Base-by-base conservation (phyloP, 2,329 filamentous ascomycete species). In the Aspergillus japonicus region DNA sequence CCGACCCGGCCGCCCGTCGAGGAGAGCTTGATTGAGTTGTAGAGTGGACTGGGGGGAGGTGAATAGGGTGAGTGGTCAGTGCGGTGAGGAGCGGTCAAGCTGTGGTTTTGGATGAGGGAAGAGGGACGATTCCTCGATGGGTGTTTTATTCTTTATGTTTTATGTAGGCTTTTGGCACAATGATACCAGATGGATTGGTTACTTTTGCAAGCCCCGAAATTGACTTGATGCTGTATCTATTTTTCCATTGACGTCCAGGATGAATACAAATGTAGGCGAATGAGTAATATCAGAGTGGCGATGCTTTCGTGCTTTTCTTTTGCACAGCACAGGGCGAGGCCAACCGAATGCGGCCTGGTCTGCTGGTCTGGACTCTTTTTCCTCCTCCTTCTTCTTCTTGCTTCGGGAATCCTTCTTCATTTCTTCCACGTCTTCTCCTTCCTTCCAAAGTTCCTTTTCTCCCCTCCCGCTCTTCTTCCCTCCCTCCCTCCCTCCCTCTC, bases 1-100 rank as follows among this genome's bases (percentile, higher is more conserved):
- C 60, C 64, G 8, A 52, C 68, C 26, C 66, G 65, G 44, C 68
- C 70, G 2, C 63, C 61, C 5, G 68, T 70, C 12, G 71, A 73
- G 49, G 71, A 73, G 59, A 72, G 70, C 58, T 56, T 73, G 54
- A 73, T 73, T 59, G 71, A 73, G 57, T 62, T 73, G 59, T 73
- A 66, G 53, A 51, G 26, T 33, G 47, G 39, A 21, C 26, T 16
- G 48, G 33, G 31, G 31, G 21, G 21, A 1, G 21, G 33, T 12
- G 33, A 16, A 16, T 12, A 35, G 33, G 33, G 24, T 35, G 16
- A 26, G 12, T 58, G n/a, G 24, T 24, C 39, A 44, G 39, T 44
- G 53, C 42, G 19, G 44, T 16, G 24, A 47, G 21, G 42, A 24
- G 50, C 31, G 33, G 50, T 35, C 33, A 24, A 24, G 35, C 21